Base-by-base conservation (phyloP, 2,329 filamentous ascomycete genomes). In the Colletotrichum paranaense region DNA sequence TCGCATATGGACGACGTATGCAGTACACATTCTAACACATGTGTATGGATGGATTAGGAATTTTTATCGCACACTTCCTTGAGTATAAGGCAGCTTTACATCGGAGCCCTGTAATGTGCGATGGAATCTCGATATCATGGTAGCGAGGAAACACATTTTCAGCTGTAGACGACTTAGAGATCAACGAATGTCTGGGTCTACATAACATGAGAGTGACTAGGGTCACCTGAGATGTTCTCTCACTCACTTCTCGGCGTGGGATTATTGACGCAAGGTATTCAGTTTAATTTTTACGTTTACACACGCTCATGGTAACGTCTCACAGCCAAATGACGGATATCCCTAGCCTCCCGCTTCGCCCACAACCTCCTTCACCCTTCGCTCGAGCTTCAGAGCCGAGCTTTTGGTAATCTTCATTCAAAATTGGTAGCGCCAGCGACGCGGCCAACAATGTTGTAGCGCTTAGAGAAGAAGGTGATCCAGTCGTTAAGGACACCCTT, bases 381-480 rank as follows among this genome's bases (percentile, higher is more conserved):
- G 30, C 22, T 38, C 60, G 19, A 6, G 26, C 52, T 38, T 28
- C 53, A 58, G 3, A 22, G 11, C 32, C 8, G 14, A 46, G 14
- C 32, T 64, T 38, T 72, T 78, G 16, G 8, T 56, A 38, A 38
- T 3, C 19, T 24, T 58, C n/a, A 49, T 35, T 73, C 71, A n/a
- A 85, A 83, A 78, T 92, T 92, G 32, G 88, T 91, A 32, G 90
- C 90, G 46, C 89, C 90, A 73, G 88, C 84, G 19, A 93, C 90
- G 68, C 87, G 82, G 16, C 94, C 95, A 59, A 97, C 91, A 64
- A 98, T 90, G 79, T 98, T 98, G 86, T 99, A 99, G 71, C 97
- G 89, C 87, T 98, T 99, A 77, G 93, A 94, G 84, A 99, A 99
- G 85, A 97, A 99, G 2, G 93, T 97, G 75, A 93, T 91, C 97